Evolutionary conservation across 2,329 filamentous ascomycete genomes (phyloP).

Genomic region (Sordariomycetes sp.): DNA sequence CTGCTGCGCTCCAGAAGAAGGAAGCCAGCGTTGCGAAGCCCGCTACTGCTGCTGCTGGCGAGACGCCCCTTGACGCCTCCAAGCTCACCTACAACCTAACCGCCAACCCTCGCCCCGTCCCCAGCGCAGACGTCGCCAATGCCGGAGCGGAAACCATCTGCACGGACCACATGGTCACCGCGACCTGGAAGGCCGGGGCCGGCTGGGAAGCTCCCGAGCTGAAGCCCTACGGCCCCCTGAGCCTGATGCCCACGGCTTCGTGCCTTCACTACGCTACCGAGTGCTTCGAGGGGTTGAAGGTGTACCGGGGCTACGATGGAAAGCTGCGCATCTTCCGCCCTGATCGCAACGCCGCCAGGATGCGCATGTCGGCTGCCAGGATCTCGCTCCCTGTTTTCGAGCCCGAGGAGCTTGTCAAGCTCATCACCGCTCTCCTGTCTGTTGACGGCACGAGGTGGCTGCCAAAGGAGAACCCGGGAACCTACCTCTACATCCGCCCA

Average conservation of each 20-base stretch:
- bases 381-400: slow-evolving; percentile 70
- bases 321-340: slow-evolving; percentile 72
- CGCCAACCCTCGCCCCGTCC: slow-evolving; percentile 40
- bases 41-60: slow-evolving; percentile 9
- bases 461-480: slow-evolving; percentile 55
- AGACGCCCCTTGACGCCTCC: slow-evolving; percentile 37
- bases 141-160: slow-evolving; percentile 43
- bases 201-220: slow-evolving; percentile 72
- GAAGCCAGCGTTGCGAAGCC: slow-evolving; percentile 15
- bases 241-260: slow-evolving; percentile 71
- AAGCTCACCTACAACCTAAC: slow-evolving; percentile 48
- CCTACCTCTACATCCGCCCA: slow-evolving; percentile 77
- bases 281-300: slow-evolving; percentile 81
- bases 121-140: slow-evolving; percentile 36
- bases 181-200: slow-evolving; percentile 50
- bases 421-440: slow-evolving; percentile 62
- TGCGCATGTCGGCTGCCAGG: slow-evolving; percentile 49
- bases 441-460: slow-evolving; percentile 74
- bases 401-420: slow-evolving; percentile 61
- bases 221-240: slow-evolving; percentile 67
- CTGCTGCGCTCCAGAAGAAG: slow-evolving; percentile 42
- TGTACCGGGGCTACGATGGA: slow-evolving; percentile 70
- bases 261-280: slow-evolving; percentile 84
- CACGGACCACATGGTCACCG: slow-evolving; percentile 86
- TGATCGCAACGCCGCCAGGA: slow-evolving; percentile 59